A percentile compares a stretch with the other conserved stretches of the same genome.
These are phyloP conservation scores for Leptographium lundbergii DNA, from an alignment of 2,329 filamentous ascomycete species.

Conservation along the genomic window DNA sequence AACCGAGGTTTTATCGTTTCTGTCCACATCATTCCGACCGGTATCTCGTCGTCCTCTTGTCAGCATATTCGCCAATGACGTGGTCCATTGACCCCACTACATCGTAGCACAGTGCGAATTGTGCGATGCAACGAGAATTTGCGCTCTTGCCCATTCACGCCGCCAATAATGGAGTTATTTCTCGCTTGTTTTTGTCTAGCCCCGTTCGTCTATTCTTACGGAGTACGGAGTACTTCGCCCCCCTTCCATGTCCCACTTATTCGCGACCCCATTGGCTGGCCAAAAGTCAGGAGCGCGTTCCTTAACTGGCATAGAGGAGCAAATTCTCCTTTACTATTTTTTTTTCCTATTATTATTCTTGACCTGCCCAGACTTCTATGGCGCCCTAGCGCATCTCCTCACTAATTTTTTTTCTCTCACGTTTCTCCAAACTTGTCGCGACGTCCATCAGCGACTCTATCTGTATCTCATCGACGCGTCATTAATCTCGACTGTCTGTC, in stretches of 20 bases:
- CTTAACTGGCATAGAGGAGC: neutral
- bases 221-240: neutral
- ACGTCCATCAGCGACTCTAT: neutral
- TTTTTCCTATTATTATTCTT: neutral
- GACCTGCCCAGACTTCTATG: neutral
- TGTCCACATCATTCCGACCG: neutral
- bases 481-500: neutral
- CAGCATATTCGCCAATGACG: neutral
- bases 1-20: neutral
- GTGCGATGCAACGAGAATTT: no score
- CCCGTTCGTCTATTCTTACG: neutral
- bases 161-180: neutral
- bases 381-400: constrained; percentile 1
- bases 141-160: neutral
- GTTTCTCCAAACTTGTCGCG: neutral
- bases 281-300: neutral
- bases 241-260: neutral
- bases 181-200: neutral
- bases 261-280: neutral
- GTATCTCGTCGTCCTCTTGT: neutral
- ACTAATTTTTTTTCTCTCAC: neutral
- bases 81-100: neutral
- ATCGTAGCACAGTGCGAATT: neutral
- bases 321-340: neutral
- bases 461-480: neutral